Conservation (phyloP, 257 asterid genomes). For the Solanum verrucosum region DNA sequence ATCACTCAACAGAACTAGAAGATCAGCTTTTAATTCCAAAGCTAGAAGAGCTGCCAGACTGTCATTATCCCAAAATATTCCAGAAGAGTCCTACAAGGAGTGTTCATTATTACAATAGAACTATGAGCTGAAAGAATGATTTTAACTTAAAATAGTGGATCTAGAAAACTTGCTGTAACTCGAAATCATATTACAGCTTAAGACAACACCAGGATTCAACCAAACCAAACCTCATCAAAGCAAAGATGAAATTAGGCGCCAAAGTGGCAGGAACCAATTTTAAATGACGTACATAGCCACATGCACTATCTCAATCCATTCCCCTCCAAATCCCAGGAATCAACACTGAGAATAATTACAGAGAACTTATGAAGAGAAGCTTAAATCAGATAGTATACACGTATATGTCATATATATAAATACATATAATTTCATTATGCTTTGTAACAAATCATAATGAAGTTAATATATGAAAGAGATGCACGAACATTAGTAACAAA, state of each 20-base stretch:
- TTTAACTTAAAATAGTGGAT: background rate
- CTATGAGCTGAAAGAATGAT: background rate
- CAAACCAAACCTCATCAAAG: background rate
- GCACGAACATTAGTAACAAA: background rate
- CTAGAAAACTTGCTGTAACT: background rate
- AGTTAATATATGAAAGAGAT: background rate
- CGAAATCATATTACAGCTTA: background rate
- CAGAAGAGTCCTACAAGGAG: constrained; percentile 54
- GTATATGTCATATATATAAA: background rate
- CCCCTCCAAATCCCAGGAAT: background rate
- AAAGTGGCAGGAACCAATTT: background rate
- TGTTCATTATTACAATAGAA: background rate
- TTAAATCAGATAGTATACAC: background rate
- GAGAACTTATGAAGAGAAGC: background rate
- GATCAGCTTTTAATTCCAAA: constrained; percentile 72
- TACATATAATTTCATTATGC: background rate
- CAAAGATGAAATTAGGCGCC: background rate
- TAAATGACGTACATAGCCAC: background rate
- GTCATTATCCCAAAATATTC: constrained; percentile 89
- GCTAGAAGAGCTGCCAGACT: constrained; percentile 76
- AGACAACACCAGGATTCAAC: background rate
- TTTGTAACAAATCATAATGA: background rate
- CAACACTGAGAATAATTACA: background rate
- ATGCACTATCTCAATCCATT: background rate
- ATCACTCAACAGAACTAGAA: constrained; percentile 70